Evolutionary conservation across 2,329 filamentous ascomycete genomes (phyloP).

Genomic region (Clarireedia paspali): DNA sequence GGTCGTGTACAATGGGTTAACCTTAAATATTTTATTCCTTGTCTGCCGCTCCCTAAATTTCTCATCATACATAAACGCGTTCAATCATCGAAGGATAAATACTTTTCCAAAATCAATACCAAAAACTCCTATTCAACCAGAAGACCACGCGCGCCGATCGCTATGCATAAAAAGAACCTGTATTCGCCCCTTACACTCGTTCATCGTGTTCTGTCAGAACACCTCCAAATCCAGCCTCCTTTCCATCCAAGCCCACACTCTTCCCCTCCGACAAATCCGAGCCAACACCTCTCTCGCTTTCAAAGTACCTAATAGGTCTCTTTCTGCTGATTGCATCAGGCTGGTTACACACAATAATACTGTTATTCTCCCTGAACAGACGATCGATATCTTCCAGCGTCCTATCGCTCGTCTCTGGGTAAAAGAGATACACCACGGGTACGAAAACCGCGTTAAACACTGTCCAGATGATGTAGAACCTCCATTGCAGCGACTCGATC

Average conservation of each 20-base stretch:
- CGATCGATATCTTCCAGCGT: slow-evolving; percentile 7
- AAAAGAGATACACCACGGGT: slow-evolving; percentile 38
- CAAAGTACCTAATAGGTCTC: slow-evolving; percentile 3
- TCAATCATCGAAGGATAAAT: background rate
- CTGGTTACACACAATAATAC: background rate
- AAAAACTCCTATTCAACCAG: background rate
- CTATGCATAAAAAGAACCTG: background rate
- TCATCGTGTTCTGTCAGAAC: slow-evolving; percentile 3
- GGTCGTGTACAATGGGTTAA: no score
- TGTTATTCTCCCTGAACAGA: slow-evolving; percentile 2
- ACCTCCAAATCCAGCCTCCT: background rate
- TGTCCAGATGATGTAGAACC: slow-evolving; percentile 45
- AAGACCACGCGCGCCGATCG: background rate
- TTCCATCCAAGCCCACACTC: background rate
- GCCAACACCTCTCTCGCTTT: background rate
- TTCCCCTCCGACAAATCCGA: background rate
- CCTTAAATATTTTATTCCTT: no score
- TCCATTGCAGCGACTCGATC: slow-evolving; percentile 44
- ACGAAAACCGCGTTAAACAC: slow-evolving; percentile 41
- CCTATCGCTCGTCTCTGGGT: slow-evolving; percentile 39
- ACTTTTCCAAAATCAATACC: background rate
- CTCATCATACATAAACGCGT: background rate
- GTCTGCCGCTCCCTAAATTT: no score
- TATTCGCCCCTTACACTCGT: background rate
- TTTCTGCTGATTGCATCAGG: background rate